Percentiles rank a stretch among this genome's conserved stretches.
Evolutionary conservation across 2,329 filamentous ascomycete species (phyloP).

Genomic region (Ascochyta clinopodiicola): DNA sequence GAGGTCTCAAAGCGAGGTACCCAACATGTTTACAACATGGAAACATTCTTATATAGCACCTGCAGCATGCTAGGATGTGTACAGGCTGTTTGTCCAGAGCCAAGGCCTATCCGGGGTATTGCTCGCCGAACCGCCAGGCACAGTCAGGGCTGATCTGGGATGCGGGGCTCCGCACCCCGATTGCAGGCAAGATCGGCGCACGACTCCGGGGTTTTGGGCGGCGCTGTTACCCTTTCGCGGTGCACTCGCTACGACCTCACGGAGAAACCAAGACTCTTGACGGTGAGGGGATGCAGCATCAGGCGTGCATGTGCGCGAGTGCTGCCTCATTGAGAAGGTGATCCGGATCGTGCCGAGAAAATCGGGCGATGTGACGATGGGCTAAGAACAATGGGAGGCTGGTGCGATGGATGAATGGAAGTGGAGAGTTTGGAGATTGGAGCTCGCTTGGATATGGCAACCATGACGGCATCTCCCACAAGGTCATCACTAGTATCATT

Average conservation of each 20-base stretch:
- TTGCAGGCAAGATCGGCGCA: slow-evolving; percentile 21
- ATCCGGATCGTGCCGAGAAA: slow-evolving; percentile 8
- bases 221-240: slow-evolving; percentile 18
- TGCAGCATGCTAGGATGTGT: slow-evolving; percentile 5
- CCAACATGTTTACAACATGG: slow-evolving; percentile 1
- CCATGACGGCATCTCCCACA: slow-evolving; percentile 1
- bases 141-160: slow-evolving; percentile 13
- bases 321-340: slow-evolving; percentile 12
- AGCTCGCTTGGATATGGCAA: background rate
- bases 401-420: slow-evolving; percentile 2
- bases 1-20: slow-evolving; percentile 1
- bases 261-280: slow-evolving; percentile 27
- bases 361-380: slow-evolving; percentile 3
- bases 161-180: slow-evolving; percentile 34
- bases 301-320: slow-evolving; percentile 1
- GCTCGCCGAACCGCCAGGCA: slow-evolving; percentile 35
- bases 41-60: slow-evolving; percentile 28
- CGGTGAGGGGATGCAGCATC: slow-evolving; percentile 1
- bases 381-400: slow-evolving; percentile 2
- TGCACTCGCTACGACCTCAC: slow-evolving; percentile 6
- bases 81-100: slow-evolving; percentile 20
- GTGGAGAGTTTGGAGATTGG: background rate
- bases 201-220: slow-evolving; percentile 30
- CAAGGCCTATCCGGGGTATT: slow-evolving; percentile 32
- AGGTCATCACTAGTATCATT: background rate